Conservation (phyloP, 139 green algal genomes). For the Micractinium conductrix region DNA sequence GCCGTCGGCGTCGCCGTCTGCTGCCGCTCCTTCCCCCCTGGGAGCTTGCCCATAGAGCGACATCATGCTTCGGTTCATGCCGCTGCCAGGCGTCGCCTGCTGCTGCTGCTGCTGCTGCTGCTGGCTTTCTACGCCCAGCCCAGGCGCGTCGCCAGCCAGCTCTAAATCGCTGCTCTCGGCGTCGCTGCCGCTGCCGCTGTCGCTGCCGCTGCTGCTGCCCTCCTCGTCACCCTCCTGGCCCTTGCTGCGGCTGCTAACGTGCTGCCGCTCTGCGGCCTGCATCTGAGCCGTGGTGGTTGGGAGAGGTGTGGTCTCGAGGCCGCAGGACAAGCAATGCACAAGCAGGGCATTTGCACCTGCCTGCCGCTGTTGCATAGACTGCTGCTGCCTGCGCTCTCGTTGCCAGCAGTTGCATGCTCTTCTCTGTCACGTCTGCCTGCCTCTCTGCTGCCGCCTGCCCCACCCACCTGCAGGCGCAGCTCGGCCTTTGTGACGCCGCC, state of each 20-base stretch:
- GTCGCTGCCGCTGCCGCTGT: neutral
- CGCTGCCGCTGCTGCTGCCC: neutral
- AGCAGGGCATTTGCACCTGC: no score
- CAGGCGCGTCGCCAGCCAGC: conserved; percentile 6
- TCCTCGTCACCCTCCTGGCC: neutral
- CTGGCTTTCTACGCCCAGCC: neutral
- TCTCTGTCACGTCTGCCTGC: no score
- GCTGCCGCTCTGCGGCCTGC: conserved; percentile 18
- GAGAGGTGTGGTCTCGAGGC: neutral
- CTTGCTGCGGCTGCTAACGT: neutral
- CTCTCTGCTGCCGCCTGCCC: no score
- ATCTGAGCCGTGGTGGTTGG: neutral
- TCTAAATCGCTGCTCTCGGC: conserved; percentile 34
- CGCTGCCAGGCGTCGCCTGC: neutral
- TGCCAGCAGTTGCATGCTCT: no score
- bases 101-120: no score
- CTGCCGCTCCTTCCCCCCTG: neutral
- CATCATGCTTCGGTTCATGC: conserved; percentile 65
- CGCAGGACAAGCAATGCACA: no score
- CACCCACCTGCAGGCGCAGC: conserved; percentile 56
- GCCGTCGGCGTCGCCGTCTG: neutral
- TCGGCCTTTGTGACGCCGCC: conserved; percentile 51
- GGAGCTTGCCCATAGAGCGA: conserved; percentile 60
- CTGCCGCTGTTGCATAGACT: no score
- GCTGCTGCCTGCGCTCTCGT: no score